Base-by-base conservation (phyloP, 176 grass and related monocot genomes). In the Saccharum officinarum region DNA sequence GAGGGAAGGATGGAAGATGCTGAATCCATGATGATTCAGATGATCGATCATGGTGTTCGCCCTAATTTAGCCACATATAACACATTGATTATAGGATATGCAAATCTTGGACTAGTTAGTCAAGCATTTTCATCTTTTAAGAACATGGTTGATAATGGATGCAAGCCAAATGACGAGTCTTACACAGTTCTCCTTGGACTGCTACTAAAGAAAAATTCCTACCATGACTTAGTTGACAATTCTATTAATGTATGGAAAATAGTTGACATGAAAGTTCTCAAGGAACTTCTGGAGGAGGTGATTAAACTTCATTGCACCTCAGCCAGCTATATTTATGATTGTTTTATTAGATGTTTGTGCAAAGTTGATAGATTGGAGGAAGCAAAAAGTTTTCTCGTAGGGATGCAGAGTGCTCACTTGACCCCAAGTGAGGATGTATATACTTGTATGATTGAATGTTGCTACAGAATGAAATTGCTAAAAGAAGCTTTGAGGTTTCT, bases 1-100 rank as follows among this genome's bases (percentile, higher is more conserved):
- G 94, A 92, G 85, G 94, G 89, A 70, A 94, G 87, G 77, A 86
- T 94, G 79, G 85, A 94, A 71, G 92, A 92, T 80, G 94, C 94
- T 68, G 87, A 97, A 86, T 83, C 62, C 55, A 85, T 89, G 75
- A 80, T 94, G 42, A 33, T 45, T 82, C 46, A 89, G 81, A 94
- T 97, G 95, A 77, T 77, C 36, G 75, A 83, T 83, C 73, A 60
- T 69, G 88, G 92, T n/a, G 34, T 94, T 92, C 80, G 11, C 70
- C 94, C 94, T 86, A 97, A 88, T 76, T 55, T 85, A 49, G 80
- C 92, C 30, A 97, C 94, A 4, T 97, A 94, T 80, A 94, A 94
- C 71, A 94, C 95, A 74, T 86, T 94, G 81, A 89, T 97, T 61
- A 85, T 76, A 66, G 95, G 95, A 6, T 97, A 94, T 46, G 86